Conservation (phyloP, 75 land plant genomes). For the Gnetum montanum region DNA sequence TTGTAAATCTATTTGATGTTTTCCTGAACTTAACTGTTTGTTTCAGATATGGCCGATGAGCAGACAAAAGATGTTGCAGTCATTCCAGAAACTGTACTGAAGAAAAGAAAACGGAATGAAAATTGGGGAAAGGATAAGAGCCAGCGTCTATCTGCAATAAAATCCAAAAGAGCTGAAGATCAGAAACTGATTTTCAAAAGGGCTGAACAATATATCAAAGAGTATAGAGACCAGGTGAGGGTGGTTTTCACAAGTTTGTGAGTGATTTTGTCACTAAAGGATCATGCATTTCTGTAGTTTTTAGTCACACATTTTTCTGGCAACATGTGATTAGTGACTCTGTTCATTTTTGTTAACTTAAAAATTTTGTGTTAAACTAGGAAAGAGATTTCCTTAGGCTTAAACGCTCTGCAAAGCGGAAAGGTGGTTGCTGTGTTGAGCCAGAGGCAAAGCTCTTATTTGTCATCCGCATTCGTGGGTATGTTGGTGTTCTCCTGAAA, state of each 20-base stretch:
- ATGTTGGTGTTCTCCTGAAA: not conserved
- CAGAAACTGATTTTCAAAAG: conserved; percentile 52
- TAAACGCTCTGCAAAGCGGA: conserved; percentile 11
- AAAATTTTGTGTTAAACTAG: not conserved
- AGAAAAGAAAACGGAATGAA: conserved; percentile 65
- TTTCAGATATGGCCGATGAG: conserved; percentile 20
- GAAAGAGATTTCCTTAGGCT: not conserved
- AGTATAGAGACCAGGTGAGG: conserved; percentile 53
- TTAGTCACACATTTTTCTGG: not conserved
- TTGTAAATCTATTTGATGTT: too few species aligned
- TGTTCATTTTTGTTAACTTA: not conserved
- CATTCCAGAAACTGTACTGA: conserved; percentile 68
- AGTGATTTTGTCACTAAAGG: not conserved
- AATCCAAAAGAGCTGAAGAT: conserved; percentile 33
- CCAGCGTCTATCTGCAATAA: conserved; percentile 18
- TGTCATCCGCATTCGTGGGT: conserved; percentile 71
- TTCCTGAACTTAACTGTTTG: not conserved
- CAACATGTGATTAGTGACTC: too few species aligned
- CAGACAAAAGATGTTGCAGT: conserved; percentile 9
- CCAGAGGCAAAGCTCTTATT: conserved; percentile 76
- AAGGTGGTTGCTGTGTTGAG: conserved; percentile 67
- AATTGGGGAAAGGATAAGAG: conserved; percentile 50
- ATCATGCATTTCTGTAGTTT: not conserved
- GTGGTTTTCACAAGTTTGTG: not conserved
- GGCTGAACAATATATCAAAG: conserved; percentile 52